Percentiles rank a stretch among this genome's conserved stretches.
Conservation (phyloP, 2,329 filamentous ascomycete species). For the Diaporthe sp. region DNA sequence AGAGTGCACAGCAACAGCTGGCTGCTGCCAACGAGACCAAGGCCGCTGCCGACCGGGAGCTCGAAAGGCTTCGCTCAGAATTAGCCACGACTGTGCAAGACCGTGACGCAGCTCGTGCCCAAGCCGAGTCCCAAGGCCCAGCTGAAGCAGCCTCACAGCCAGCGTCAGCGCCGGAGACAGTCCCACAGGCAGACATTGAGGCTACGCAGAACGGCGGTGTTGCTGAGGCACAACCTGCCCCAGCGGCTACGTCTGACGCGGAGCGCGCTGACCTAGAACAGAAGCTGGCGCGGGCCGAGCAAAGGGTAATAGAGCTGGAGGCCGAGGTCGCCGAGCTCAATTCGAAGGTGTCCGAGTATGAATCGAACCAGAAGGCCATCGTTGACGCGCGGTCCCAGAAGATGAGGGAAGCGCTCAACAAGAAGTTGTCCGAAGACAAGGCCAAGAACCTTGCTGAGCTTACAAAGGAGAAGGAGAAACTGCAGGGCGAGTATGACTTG, state of each 20-base stretch:
- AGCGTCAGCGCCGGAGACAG: slow-evolving; percentile 42
- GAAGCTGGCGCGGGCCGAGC: slow-evolving; percentile 71
- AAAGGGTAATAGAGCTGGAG: slow-evolving; percentile 75
- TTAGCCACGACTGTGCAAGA: slow-evolving; percentile 74
- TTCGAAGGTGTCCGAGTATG: slow-evolving; percentile 73
- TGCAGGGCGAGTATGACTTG: slow-evolving; percentile 61
- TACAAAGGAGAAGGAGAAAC: slow-evolving; percentile 66
- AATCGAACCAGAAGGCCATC: slow-evolving; percentile 71
- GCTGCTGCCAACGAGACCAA: slow-evolving; percentile 78
- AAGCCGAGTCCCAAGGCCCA: slow-evolving; percentile 48
- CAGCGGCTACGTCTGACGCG: slow-evolving; percentile 63
- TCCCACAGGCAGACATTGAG: slow-evolving; percentile 43
- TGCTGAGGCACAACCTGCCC: slow-evolving; percentile 43
- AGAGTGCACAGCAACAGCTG: slow-evolving; percentile 67
- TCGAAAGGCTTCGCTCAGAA: slow-evolving; percentile 68
- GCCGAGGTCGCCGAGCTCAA: slow-evolving; percentile 75
- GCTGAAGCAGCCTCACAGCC: slow-evolving; percentile 44
- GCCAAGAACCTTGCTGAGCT: slow-evolving; percentile 65
- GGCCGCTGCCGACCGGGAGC: slow-evolving; percentile 74
- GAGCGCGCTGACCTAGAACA: slow-evolving; percentile 74
- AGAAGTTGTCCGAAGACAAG: slow-evolving; percentile 78
- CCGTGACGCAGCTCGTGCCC: slow-evolving; percentile 72
- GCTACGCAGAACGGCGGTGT: slow-evolving; percentile 49
- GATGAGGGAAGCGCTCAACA: slow-evolving; percentile 78
- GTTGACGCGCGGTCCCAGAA: slow-evolving; percentile 77